These are phyloP conservation scores for Limnanthes douglasii DNA, from an alignment of 345 rosid genomes.

Conservation along the genomic window DNA sequence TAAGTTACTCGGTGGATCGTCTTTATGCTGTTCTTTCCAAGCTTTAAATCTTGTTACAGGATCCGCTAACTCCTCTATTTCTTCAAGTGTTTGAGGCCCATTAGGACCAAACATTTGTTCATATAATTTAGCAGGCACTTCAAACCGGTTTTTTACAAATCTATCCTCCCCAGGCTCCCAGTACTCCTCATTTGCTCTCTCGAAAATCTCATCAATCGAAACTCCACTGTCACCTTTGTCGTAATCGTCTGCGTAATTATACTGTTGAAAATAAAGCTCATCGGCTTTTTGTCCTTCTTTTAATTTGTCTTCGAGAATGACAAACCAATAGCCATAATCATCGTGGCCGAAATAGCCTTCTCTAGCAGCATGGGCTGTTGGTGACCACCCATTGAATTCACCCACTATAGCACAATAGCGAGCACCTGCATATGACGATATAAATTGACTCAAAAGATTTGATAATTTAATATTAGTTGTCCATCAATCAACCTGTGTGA, in stretches of 20 bases:
- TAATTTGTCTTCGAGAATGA: constrained; percentile 80
- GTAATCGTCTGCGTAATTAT: constrained; percentile 70
- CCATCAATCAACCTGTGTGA: no score
- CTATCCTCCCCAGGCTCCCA: constrained; percentile 98
- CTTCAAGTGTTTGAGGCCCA: constrained; percentile 78
- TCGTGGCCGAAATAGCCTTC: constrained; percentile 82
- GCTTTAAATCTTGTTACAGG: constrained; percentile 69
- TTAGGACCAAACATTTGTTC: constrained; percentile 90
- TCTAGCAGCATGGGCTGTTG: constrained; percentile 70
- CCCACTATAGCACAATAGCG: constrained; percentile 87
- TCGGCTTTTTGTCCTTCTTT: constrained; percentile 78
- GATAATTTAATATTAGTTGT: no score
- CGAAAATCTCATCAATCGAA: constrained; percentile 55
- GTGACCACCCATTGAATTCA: constrained; percentile 89
- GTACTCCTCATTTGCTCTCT: constrained; percentile 79
- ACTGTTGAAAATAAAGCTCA: constrained; percentile 91
- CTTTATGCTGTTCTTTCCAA: constrained; percentile 72
- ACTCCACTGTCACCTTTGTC: constrained; percentile 86
- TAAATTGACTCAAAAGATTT: background rate
- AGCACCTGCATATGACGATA: constrained; percentile 43
- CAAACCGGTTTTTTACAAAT: constrained; percentile 55
- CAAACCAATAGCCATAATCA: constrained; percentile 91
- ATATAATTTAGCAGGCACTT: constrained; percentile 81
- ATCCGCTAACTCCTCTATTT: constrained; percentile 62
- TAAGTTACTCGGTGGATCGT: constrained; percentile 78